Evolutionary conservation across 352 stramenopile genomes (phyloP), one percentile per base, ranked within the genome.

Genomic region (Aphanomyces cochlioides): DNA sequence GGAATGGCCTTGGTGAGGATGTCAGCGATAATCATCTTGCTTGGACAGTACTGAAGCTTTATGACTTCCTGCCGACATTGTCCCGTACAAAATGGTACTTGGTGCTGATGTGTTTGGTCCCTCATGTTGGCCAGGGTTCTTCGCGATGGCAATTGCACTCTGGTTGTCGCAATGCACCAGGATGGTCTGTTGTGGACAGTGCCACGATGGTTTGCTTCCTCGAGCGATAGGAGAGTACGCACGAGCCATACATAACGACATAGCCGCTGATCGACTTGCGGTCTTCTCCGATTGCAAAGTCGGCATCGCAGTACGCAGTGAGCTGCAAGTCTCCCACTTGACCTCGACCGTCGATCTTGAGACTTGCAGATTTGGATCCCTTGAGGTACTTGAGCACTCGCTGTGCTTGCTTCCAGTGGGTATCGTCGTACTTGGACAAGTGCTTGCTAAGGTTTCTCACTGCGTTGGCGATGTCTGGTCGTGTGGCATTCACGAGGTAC

Each of bases 401-500:
- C 28, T 28, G 28, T 28, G 28, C 28, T 28, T 28, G 28, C 28
- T 28, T 28, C 28, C 28, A 28, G 28, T 28, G 28, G 28, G 28
- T 28, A 28, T 28, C 28, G 28, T 28, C 28, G 28, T 28, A 28
- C 28, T 28, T 28, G 0, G 28, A 28, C 28, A 28, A 28, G 28
- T 28, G 28, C 2, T 28, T 28, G 28, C 28, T 28, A 2, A 28
- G 28, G 28, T 28, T 28, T 2, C 28, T 0, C 2, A 28, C 28
- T 28, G 28, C 28, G 28, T 28, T 28, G 28, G 28, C 28, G 28
- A 28, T 28, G 28, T 28, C 28, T 28, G 68, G 68, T 39, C 59
- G 0, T 54, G 68, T 64, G 1, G 48, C 7, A n/a, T n/a, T 53
- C 19, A 70, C 68, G 0, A 74, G 50, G 38, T 74, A 74, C 50